A percentile compares a stretch with the other conserved stretches of the same genome.
Conservation (phyloP, 768 basidiomycete species). For the Termitomyces sp. region DNA sequence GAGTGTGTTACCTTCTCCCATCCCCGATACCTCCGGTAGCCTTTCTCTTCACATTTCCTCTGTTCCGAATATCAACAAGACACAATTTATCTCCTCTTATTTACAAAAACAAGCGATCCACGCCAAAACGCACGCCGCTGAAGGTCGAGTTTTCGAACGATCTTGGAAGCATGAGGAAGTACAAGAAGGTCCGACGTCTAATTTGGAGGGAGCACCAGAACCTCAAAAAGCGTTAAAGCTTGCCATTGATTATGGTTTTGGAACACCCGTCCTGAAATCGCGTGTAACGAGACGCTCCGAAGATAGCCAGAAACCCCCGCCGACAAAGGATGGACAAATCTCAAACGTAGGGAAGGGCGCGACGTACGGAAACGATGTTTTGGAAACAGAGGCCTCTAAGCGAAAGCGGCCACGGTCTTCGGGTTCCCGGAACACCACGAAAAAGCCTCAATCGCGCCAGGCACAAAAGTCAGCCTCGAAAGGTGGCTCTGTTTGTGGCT, state of each 20-base stretch:
- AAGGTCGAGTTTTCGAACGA: slow-evolving; percentile 33
- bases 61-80: slow-evolving; percentile 41
- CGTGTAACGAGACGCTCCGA: slow-evolving; percentile 28
- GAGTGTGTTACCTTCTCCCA: background rate
- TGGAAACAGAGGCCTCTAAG: background rate
- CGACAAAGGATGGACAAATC: slow-evolving; percentile 9
- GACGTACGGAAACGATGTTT: background rate
- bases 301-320: background rate
- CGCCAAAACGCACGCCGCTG: slow-evolving; percentile 39
- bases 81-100: slow-evolving; percentile 43
- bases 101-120: slow-evolving; percentile 48
- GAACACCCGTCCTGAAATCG: slow-evolving; percentile 56
- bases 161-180: slow-evolving; percentile 27
- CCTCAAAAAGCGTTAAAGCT: background rate
- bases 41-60: slow-evolving; percentile 22
- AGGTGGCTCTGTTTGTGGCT: background rate
- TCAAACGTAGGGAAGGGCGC: background rate
- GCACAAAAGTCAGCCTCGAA: background rate
- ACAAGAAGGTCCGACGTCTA: background rate
- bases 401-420: slow-evolving; percentile 4
- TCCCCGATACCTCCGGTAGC: background rate
- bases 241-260: slow-evolving; percentile 36
- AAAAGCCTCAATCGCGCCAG: background rate
- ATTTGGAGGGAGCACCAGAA: background rate
- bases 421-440: background rate